Conservation (phyloP, 2,329 filamentous ascomycete species). For the Penicillium sp. region DNA sequence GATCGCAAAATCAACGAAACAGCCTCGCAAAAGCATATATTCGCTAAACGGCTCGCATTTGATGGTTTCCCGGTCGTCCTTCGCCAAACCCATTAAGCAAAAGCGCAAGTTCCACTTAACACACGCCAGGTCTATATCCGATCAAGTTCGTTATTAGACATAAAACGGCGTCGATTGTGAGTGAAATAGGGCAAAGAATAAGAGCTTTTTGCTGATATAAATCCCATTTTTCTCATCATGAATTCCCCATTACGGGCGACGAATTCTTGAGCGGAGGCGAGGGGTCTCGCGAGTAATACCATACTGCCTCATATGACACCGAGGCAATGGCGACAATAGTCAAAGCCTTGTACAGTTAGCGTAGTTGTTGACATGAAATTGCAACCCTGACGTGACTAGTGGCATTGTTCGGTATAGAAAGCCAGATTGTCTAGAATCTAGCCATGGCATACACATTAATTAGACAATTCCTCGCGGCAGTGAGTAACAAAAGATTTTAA, state of each 20-base stretch:
- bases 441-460: neutral
- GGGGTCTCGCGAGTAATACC: neutral
- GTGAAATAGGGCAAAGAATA: neutral
- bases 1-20: neutral
- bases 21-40: neutral
- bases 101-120: neutral
- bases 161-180: neutral
- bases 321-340: neutral
- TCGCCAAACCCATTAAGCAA: neutral
- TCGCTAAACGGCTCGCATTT: neutral
- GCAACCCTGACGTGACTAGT: neutral
- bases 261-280: neutral
- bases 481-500: neutral
- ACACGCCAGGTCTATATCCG: neutral
- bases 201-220: neutral
- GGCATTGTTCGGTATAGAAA: neutral
- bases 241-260: too few relatives aligned
- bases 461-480: neutral
- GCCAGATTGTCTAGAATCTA: neutral
- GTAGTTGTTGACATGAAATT: neutral
- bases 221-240: too few relatives aligned
- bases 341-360: neutral
- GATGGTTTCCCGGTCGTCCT: neutral
- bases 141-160: neutral
- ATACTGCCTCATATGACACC: neutral